Conservation (phyloP, 2,329 filamentous ascomycete species). For the Xylariaceae sp. region DNA sequence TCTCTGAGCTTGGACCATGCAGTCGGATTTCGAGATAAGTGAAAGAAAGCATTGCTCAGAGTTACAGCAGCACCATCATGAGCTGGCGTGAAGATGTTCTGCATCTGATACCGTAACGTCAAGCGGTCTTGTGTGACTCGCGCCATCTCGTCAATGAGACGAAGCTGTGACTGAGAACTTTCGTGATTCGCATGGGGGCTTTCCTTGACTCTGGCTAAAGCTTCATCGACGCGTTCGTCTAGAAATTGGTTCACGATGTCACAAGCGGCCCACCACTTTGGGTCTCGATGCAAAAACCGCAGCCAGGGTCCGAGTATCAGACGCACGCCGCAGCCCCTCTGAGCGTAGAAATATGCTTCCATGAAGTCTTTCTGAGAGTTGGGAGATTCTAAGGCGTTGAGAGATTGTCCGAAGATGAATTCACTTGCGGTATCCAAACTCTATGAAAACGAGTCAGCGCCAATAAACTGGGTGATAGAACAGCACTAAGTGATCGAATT, state of each 20-base stretch:
- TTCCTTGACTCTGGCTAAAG: slow-evolving; percentile 4
- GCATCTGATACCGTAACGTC: slow-evolving; percentile 19
- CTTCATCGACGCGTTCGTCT: slow-evolving; percentile 14
- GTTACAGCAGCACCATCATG: slow-evolving; percentile 22
- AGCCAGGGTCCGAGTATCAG: slow-evolving; percentile 8
- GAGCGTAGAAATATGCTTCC: slow-evolving; percentile 11
- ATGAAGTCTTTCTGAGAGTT: slow-evolving; percentile 8
- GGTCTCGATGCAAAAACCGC: slow-evolving; percentile 8
- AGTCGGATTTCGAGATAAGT: slow-evolving; percentile 21
- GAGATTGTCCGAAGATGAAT: slow-evolving; percentile 11
- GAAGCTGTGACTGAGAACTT: not conserved
- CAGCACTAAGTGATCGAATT: not conserved
- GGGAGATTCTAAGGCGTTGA: slow-evolving; percentile 3
- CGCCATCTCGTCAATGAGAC: slow-evolving; percentile 20
- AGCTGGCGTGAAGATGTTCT: slow-evolving; percentile 23
- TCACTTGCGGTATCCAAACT: slow-evolving; percentile 11
- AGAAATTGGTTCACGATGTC: slow-evolving; percentile 13
- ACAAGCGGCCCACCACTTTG: slow-evolving; percentile 8
- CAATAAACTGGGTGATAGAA: no score
- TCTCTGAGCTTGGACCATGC: slow-evolving; percentile 19
- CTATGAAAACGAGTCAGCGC: not conserved
- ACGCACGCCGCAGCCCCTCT: slow-evolving; percentile 7
- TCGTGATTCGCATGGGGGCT: not conserved
- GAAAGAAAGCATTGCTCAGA: slow-evolving; percentile 23
- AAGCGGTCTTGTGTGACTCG: slow-evolving; percentile 17